A percentile compares a stretch with the other conserved stretches of the same genome.
phyloP scores from a whole-genome alignment of 179 eudicot species.

The Heliamphora ciliata region DNA sequence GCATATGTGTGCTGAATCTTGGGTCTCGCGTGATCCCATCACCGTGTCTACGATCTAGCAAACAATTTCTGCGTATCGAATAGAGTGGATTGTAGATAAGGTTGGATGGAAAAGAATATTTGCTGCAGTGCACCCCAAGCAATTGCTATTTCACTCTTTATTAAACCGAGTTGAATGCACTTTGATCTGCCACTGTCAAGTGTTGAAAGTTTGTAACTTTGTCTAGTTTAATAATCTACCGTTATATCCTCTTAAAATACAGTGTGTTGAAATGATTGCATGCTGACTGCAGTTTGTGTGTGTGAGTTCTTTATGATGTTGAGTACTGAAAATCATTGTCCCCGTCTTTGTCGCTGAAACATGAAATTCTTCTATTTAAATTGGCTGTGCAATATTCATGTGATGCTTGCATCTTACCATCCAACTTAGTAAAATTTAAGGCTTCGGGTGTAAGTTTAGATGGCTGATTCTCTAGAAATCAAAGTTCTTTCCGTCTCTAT shows the following conservation, averaged over 20 bases:
- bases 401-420: neutral
- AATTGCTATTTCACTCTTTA: neutral
- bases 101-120: neutral
- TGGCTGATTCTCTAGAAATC: conserved; percentile 2
- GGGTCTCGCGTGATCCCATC: too few species aligned
- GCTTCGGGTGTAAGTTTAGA: neutral
- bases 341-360: neutral
- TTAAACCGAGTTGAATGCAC: neutral
- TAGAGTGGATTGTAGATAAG: neutral
- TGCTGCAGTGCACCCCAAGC: neutral
- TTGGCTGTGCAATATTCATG: neutral
- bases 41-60: neutral
- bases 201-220: neutral
- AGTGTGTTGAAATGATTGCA: too few species aligned
- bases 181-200: too few species aligned
- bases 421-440: neutral
- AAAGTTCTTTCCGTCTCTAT: neutral
- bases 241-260: neutral
- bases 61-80: neutral
- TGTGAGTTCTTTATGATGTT: neutral
- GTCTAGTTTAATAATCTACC: neutral
- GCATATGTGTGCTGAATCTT: too few species aligned
- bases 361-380: neutral
- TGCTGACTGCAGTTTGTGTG: neutral
- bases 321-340: neutral